Conservation (phyloP, 768 basidiomycete species). For the Lactarius psammicola region DNA sequence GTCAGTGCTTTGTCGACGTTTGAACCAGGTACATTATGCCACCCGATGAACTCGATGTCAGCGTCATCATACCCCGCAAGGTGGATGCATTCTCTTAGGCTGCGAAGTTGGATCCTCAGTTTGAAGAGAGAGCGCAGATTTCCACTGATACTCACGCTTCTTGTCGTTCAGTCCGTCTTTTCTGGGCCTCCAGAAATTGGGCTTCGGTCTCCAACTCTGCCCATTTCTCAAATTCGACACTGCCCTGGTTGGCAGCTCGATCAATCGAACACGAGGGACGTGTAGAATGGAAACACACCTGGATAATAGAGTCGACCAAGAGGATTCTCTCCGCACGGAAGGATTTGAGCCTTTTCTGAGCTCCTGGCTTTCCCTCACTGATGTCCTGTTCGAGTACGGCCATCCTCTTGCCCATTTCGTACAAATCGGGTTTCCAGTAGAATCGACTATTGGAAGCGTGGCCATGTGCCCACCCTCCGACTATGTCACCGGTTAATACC, state of each 20-base stretch:
- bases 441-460: slow-evolving; percentile 19
- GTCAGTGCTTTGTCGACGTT: slow-evolving; percentile 20
- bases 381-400: slow-evolving; percentile 15
- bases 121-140: background rate
- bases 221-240: slow-evolving; percentile 21
- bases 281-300: background rate
- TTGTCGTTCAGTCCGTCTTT: slow-evolving; percentile 1
- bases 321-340: slow-evolving; percentile 25
- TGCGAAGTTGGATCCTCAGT: background rate
- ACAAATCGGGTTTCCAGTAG: slow-evolving; percentile 25
- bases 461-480: slow-evolving; percentile 25
- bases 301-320: slow-evolving; percentile 14
- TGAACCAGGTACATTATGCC: slow-evolving; percentile 5
- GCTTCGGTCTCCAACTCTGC: slow-evolving; percentile 2
- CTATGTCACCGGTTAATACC: slow-evolving; percentile 6
- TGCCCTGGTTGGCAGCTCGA: slow-evolving; percentile 14
- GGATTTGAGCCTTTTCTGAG: slow-evolving; percentile 9
- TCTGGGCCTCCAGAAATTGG: background rate
- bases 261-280: background rate
- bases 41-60: slow-evolving; percentile 14
- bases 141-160: slow-evolving; percentile 10
- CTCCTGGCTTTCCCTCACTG: slow-evolving; percentile 18
- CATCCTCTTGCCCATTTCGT: slow-evolving; percentile 16
- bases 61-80: slow-evolving; percentile 14
- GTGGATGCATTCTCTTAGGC: slow-evolving; percentile 12